These are phyloP conservation scores for Podospora fimiseda DNA, from an alignment of 495 filamentous ascomycete species.

Conservation along the genomic window DNA sequence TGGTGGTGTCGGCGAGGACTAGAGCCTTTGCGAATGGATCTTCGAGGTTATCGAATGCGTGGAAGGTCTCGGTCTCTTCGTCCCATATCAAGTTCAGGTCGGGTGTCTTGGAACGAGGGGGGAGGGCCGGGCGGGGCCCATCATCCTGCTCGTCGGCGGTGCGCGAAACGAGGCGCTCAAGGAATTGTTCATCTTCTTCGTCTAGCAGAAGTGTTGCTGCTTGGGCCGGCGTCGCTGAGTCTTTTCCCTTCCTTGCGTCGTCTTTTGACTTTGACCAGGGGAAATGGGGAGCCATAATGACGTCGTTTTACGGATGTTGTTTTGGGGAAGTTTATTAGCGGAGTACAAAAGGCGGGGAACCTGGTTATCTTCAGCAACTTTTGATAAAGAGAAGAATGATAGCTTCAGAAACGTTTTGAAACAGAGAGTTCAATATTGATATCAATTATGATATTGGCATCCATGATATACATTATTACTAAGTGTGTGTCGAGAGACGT, in stretches of 20 bases:
- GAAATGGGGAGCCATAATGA: constrained; percentile 5
- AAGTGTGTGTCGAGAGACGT: too few species aligned
- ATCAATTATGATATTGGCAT: too few species aligned
- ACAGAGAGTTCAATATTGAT: too few species aligned
- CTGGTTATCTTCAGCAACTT: too few species aligned
- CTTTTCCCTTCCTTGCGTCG: constrained; percentile 16
- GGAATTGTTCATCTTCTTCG: constrained; percentile 38
- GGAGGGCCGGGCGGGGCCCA: constrained; percentile 32
- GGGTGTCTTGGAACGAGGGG: constrained; percentile 39
- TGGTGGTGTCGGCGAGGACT: neutral
- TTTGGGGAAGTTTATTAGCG: neutral
- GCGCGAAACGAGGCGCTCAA: constrained; percentile 35
- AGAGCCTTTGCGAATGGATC: neutral
- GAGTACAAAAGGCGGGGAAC: too few species aligned
- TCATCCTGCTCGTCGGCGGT: constrained; percentile 22
- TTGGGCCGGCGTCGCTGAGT: constrained; percentile 6
- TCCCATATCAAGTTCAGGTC: constrained; percentile 35
- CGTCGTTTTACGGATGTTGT: constrained; percentile 19
- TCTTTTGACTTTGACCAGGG: constrained; percentile 23
- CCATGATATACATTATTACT: too few species aligned
- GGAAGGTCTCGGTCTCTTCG: constrained; percentile 30
- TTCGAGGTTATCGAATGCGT: neutral
- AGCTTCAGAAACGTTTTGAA: too few species aligned
- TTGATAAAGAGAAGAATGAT: too few species aligned
- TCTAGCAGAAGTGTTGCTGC: constrained; percentile 29